Conservation (phyloP, 352 stramenopile genomes). For the Achlya hypogyna region DNA sequence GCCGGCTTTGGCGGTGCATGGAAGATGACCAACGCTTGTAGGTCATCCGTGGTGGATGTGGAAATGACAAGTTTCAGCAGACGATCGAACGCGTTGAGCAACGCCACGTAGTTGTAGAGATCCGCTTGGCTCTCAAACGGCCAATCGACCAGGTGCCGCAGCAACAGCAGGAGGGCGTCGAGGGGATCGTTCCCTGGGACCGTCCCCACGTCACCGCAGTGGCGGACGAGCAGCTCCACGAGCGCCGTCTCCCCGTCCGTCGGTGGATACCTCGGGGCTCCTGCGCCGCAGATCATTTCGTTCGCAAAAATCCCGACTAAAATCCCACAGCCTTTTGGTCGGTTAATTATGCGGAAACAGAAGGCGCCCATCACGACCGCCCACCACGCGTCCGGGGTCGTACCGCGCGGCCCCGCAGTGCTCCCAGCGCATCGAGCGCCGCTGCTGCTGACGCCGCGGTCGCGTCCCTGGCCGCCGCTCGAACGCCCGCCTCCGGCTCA, state of each 20-base stretch:
- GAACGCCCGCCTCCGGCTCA: too few relatives aligned
- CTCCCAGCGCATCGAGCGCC: too few relatives aligned
- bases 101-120: slow-evolving; percentile 48
- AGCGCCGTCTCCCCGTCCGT: slow-evolving; percentile 46
- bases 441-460: too few relatives aligned
- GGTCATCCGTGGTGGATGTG: slow-evolving; percentile 17
- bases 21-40: slow-evolving; percentile 23
- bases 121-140: slow-evolving; percentile 74
- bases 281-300: slow-evolving; percentile 22
- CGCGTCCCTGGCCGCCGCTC: too few relatives aligned
- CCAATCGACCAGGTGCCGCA: slow-evolving; percentile 67
- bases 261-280: slow-evolving; percentile 24
- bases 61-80: slow-evolving; percentile 6
- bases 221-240: slow-evolving; percentile 49
- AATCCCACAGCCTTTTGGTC: background rate
- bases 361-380: background rate
- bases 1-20: slow-evolving; percentile 14
- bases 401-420: too few relatives aligned
- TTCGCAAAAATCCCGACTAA: background rate
- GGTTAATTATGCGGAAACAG: slow-evolving; percentile 1
- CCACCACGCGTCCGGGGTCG: too few relatives aligned
- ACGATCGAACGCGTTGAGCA: slow-evolving; percentile 28
- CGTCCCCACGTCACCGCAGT: slow-evolving; percentile 13
- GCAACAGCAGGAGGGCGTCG: slow-evolving; percentile 33
- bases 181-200: background rate